These are phyloP conservation scores for Brassica rapa DNA, from an alignment of 345 rosid species.

Conservation along the genomic window DNA sequence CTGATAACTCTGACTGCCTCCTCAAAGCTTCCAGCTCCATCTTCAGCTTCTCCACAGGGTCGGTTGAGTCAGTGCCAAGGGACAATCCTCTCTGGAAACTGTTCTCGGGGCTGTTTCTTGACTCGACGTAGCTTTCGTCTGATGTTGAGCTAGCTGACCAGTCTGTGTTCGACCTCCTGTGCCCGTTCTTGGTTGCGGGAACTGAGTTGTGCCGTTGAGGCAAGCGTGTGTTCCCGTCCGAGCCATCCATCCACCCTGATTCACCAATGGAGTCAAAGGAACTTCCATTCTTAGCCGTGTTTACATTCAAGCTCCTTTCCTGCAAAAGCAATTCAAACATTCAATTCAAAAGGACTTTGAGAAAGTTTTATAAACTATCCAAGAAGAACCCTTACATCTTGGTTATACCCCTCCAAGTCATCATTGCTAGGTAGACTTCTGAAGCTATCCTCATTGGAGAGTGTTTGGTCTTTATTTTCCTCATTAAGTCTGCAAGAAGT, in stretches of 20 bases:
- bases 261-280: constrained; percentile 51
- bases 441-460: constrained; percentile 49
- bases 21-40: constrained; percentile 55
- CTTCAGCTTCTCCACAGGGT: constrained; percentile 62
- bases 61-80: constrained; percentile 46
- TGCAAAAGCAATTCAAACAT: constrained; percentile 29
- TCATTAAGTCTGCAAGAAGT: constrained; percentile 48
- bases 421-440: constrained; percentile 55
- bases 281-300: constrained; percentile 32
- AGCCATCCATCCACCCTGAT: constrained; percentile 42
- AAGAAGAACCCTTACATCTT: constrained; percentile 51
- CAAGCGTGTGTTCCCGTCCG: constrained; percentile 30
- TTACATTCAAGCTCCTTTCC: constrained; percentile 48
- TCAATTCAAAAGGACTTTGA: neutral
- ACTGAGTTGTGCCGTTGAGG: constrained; percentile 50
- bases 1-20: constrained; percentile 76
- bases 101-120: constrained; percentile 59
- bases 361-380: constrained; percentile 1
- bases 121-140: constrained; percentile 73
- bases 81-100: constrained; percentile 54
- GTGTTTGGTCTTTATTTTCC: constrained; percentile 49
- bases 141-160: constrained; percentile 90
- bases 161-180: constrained; percentile 77
- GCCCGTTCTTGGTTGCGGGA: constrained; percentile 47
- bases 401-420: constrained; percentile 40